Evolutionary conservation across 441 rosid species (phyloP).

Genomic region (Capsella rubella): DNA sequence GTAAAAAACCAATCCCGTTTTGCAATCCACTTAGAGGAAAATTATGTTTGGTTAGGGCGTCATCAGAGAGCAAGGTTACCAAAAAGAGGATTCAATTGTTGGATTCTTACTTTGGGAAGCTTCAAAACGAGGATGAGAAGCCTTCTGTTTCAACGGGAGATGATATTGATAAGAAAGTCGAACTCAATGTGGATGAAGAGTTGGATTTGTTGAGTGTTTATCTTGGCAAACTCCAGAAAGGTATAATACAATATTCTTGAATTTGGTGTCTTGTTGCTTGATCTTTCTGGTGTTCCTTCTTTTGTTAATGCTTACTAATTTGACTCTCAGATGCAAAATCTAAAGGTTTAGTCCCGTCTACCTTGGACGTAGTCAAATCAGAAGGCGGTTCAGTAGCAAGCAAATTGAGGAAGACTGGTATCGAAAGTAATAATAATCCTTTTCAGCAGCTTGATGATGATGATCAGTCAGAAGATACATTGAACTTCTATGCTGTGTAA

Average conservation of each 20-base stretch:
- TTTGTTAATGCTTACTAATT: constrained; percentile 15
- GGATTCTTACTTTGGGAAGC: constrained; percentile 74
- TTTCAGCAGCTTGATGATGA: constrained; percentile 42
- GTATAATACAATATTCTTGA: constrained; percentile 43
- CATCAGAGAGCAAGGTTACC: constrained; percentile 43
- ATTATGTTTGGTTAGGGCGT: constrained; percentile 34
- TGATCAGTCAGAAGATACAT: constrained; percentile 51
- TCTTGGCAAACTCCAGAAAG: constrained; percentile 60
- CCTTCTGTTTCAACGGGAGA: constrained; percentile 30
- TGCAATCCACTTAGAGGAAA: constrained; percentile 39
- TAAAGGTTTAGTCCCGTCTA: constrained; percentile 30
- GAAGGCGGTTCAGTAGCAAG: constrained; percentile 37
- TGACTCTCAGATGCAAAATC: constrained; percentile 47
- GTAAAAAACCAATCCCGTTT: constrained; percentile 25
- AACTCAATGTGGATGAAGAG: constrained; percentile 45
- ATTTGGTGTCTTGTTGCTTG: background rate
- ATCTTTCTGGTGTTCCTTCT: background rate
- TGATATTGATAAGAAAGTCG: constrained; percentile 22
- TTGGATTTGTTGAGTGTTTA: constrained; percentile 57
- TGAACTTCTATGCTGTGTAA: constrained; percentile 75
- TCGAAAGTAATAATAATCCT: constrained; percentile 32
- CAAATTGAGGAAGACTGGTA: constrained; percentile 24
- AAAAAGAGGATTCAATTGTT: constrained; percentile 56
- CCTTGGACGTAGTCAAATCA: constrained; percentile 30
- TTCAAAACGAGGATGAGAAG: constrained; percentile 42